Evolutionary conservation across 768 basidiomycete species (phyloP), one percentile per base, ranked within the genome.

Genomic region (Kondoa malvinella): DNA sequence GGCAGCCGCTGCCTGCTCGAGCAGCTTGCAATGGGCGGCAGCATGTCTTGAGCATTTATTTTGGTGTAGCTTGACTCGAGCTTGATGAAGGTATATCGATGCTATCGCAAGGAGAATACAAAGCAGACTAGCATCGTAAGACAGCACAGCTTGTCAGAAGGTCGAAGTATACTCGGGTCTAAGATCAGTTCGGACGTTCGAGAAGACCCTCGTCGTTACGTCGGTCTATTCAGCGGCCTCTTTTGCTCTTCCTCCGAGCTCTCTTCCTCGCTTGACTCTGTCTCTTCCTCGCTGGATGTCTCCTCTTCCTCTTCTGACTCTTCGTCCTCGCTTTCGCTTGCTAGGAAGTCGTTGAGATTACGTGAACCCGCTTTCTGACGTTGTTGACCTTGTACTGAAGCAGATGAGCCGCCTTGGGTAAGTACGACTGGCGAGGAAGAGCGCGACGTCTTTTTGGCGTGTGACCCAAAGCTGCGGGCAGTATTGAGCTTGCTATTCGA

Each of bases 231-330:
- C 40, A n/a, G 34, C 60, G 0, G 25, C 69, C 2, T 71, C 72
- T 8, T 66, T 66, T 2, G 63, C 67, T 31, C 27, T 34, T 8
- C 64, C 56, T 34, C 30, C 64, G 66, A 66, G 56, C 68, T 66
- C 32, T 68, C 66, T 64, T 74, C 62, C 59, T 60, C 65, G 76
- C 61, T 68, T 71, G 3, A 61, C 74, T 14, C 66, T 34, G 30
- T 66, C 75, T n/a, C 72, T 76, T 8, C 57, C 50, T 66, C 68
- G 50, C 34, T 56, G 33, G 67, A 66, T 2, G 50, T 31, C 59
- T 57, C 66, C 73, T 25, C 78, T 77, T 56, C 74, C 77, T 15
- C 56, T 78, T 71, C 74, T 76, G 40, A 73, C 69, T 66, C 76
- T 26, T 61, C 33, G 2, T 72, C 72, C 1, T 68, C 68, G 3